Percentiles rank a stretch among this genome's conserved stretches.
Conservation (phyloP, 2,329 filamentous ascomycete species). For the Tolypocladium sp. region DNA sequence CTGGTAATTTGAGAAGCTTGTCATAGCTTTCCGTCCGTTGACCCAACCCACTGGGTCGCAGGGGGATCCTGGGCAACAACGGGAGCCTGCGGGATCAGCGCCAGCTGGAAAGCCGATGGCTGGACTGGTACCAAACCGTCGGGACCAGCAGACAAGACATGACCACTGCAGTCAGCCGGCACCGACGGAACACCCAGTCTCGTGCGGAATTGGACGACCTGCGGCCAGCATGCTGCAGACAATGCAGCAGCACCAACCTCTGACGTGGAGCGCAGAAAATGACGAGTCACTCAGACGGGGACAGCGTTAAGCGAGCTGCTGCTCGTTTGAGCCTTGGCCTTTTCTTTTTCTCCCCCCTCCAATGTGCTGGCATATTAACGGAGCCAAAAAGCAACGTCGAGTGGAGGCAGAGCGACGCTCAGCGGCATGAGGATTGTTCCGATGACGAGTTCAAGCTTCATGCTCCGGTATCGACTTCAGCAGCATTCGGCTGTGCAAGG, state of each 20-base stretch:
- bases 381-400: not conserved
- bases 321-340: not conserved
- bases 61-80: not conserved
- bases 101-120: not conserved
- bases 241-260: not conserved
- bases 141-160: not conserved
- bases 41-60: not conserved
- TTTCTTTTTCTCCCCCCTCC: not conserved
- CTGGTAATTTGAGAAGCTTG: not conserved
- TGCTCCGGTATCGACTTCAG: too few relatives aligned
- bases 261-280: not conserved
- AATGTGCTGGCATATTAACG: not conserved
- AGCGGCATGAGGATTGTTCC: not conserved
- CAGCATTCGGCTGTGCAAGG: not conserved
- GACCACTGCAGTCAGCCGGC: not conserved
- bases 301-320: not conserved
- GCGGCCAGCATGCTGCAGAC: not conserved
- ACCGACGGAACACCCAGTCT: not conserved
- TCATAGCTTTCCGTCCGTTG: not conserved
- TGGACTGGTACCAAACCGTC: constrained; percentile 1
- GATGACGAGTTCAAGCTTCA: too few relatives aligned
- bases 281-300: not conserved
- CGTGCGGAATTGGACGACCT: not conserved
- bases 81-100: not conserved
- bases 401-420: not conserved